Base-by-base conservation (phyloP, 768 basidiomycete species). In the Boletus reticulatus region DNA sequence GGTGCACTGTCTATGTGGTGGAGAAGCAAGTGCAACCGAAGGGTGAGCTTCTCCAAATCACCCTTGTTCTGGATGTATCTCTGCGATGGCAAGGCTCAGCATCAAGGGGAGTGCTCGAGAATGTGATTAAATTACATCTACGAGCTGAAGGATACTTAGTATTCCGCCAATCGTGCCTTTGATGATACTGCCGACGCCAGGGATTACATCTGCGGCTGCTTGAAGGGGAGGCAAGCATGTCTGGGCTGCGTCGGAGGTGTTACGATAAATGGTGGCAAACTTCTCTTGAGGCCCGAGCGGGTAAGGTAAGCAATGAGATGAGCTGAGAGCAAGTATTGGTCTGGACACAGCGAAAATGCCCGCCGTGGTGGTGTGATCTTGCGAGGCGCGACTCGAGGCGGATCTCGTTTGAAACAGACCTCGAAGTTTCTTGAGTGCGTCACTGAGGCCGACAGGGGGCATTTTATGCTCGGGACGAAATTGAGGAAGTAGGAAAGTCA, bases 221-320 rank as follows among this genome's bases (percentile, higher is more conserved):
- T 54, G 59, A 0, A 54, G 4, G 0, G 52, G 24, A n/a, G 59
- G 59, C 8, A 55, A 10, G 8, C 54, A 50, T n/a, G 51, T 43
- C 19, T 60, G 57, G 10, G 22, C 51, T 14, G 27, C 36, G 43
- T 58, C 36, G 4, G 32, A 47, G 12, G 45, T 9, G 13, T 45
- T 31, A 2, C 48, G 55, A n/a, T 36, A 45, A 8, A 36, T 7
- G 38, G n/a, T n/a, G n/a, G n/a, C n/a, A n/a, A n/a, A n/a, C n/a
- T n/a, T n/a, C n/a, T 34, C 43, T 48, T 2, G 37, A 20, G 31
- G 22, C 32, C 3, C 24, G 13, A 12, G 17, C 3, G 14, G 4
- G 20, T 6, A 11, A 16, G 31, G 46, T 8, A 1, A 17, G 32
- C 32, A 34, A 3, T 14, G 27, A 2, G 13, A 2, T 10, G 50